Conservation (phyloP, 257 asterid genomes). For the Capsicum baccatum region DNA sequence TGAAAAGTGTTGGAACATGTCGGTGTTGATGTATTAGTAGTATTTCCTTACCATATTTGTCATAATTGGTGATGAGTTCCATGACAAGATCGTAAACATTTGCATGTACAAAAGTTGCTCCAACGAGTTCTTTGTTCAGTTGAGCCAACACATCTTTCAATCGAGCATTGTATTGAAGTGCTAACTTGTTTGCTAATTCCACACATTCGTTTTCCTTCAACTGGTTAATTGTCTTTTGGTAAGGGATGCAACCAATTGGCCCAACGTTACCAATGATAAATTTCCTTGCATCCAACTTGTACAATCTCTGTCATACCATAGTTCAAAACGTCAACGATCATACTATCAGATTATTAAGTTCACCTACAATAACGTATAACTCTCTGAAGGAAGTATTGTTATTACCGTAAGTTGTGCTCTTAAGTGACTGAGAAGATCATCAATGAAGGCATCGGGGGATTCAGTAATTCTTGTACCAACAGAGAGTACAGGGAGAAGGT, state of each 20-base stretch:
- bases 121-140: conserved; percentile 61
- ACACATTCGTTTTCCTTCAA: conserved; percentile 68
- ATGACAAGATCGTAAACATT: conserved; percentile 86
- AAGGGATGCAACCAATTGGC: conserved; percentile 95
- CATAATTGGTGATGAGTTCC: conserved; percentile 82
- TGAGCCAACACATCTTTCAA: conserved; percentile 68
- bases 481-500: conserved; percentile 78
- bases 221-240: conserved; percentile 80
- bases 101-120: conserved; percentile 78
- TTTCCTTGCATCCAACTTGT: conserved; percentile 78
- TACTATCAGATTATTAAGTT: not conserved
- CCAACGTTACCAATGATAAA: conserved; percentile 86
- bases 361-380: not conserved
- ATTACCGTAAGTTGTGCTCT: conserved; percentile 76
- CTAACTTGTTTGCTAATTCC: conserved; percentile 76
- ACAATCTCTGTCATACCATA: conserved; percentile 61
- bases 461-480: conserved; percentile 69
- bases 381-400: not conserved
- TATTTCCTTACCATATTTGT: conserved; percentile 58
- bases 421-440: conserved; percentile 69
- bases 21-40: not conserved
- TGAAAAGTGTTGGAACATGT: not conserved
- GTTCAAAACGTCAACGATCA: not conserved
- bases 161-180: conserved; percentile 67
- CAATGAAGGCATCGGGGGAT: conserved; percentile 70